These are phyloP conservation scores for Zygosaccharomyces lentus DNA, from an alignment of 805 yeast species.

Conservation along the genomic window DNA sequence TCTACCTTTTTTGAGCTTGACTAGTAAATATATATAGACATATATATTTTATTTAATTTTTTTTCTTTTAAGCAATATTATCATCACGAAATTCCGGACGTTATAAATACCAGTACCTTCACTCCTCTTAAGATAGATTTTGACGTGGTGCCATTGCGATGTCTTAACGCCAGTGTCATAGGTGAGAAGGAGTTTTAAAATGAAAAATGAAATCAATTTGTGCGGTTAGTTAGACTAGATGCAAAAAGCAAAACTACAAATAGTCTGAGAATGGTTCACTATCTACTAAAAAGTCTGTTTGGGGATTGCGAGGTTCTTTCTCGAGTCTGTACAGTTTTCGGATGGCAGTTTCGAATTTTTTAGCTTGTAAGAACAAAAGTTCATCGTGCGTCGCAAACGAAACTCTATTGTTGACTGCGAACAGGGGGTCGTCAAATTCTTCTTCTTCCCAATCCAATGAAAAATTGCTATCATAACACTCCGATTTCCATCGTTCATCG, in stretches of 20 bases:
- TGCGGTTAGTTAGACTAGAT: background rate
- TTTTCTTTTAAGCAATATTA: no score
- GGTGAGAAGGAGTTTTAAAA: no score
- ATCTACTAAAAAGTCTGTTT: constrained; percentile 7
- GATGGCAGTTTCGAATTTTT: constrained; percentile 25
- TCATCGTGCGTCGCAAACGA: constrained; percentile 21
- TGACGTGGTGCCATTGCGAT: no score
- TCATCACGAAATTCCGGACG: no score
- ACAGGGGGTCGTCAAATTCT: constrained; percentile 23
- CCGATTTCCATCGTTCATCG: constrained; percentile 18
- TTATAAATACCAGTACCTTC: no score
- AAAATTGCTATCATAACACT: constrained; percentile 26
- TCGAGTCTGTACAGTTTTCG: constrained; percentile 22
- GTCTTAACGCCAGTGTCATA: no score
- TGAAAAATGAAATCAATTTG: no score
- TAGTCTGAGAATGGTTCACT: constrained; percentile 11
- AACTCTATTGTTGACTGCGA: constrained; percentile 6
- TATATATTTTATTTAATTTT: no score
- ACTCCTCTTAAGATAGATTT: no score
- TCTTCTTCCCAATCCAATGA: constrained; percentile 34
- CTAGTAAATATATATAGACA: no score
- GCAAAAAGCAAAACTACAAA: constrained; percentile 6
- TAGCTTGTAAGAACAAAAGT: constrained; percentile 24
- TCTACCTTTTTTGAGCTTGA: no score
- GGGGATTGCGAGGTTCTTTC: constrained; percentile 4